Percentiles rank a stretch among this genome's conserved stretches.
Conservation (phyloP, 176 grass and related monocot genomes). For the Oryza nivara region DNA sequence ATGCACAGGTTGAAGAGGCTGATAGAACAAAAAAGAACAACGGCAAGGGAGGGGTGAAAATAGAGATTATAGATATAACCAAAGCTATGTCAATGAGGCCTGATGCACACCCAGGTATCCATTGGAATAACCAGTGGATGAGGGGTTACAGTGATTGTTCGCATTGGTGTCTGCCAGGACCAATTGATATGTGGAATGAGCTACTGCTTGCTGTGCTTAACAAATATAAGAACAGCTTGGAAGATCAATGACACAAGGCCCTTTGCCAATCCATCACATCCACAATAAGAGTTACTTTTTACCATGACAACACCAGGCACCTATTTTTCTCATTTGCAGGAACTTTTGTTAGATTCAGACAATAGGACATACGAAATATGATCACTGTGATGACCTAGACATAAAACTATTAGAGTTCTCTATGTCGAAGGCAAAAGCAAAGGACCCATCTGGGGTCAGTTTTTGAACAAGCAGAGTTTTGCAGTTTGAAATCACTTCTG, state of each 20-base stretch:
- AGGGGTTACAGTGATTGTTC: slow-evolving; percentile 55
- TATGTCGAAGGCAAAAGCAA: slow-evolving; percentile 8
- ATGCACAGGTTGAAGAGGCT: slow-evolving; percentile 58
- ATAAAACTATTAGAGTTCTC: slow-evolving; percentile 2
- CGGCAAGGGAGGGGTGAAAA: slow-evolving; percentile 21
- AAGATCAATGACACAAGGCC: slow-evolving; percentile 19
- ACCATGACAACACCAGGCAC: neutral
- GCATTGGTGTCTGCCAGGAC: slow-evolving; percentile 56
- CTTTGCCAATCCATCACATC: slow-evolving; percentile 15
- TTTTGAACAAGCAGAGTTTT: neutral
- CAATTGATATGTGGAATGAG: slow-evolving; percentile 54
- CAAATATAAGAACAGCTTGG: slow-evolving; percentile 31
- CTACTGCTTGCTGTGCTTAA: slow-evolving; percentile 34
- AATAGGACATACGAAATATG: neutral
- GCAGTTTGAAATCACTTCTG: neutral
- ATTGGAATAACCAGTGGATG: slow-evolving; percentile 61
- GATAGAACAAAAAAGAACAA: slow-evolving; percentile 35
- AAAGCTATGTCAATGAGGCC: slow-evolving; percentile 58
- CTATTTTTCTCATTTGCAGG: neutral
- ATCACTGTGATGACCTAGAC: neutral
- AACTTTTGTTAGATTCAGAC: slow-evolving; percentile 13
- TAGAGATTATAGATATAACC: slow-evolving; percentile 56
- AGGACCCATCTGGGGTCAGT: neutral
- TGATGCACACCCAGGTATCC: slow-evolving; percentile 55
- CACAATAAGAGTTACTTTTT: neutral